A percentile compares a stretch with the other conserved stretches of the same genome.
Evolutionary conservation across 106 monocot species (phyloP).

Genomic region (Dioscorea alata): DNA sequence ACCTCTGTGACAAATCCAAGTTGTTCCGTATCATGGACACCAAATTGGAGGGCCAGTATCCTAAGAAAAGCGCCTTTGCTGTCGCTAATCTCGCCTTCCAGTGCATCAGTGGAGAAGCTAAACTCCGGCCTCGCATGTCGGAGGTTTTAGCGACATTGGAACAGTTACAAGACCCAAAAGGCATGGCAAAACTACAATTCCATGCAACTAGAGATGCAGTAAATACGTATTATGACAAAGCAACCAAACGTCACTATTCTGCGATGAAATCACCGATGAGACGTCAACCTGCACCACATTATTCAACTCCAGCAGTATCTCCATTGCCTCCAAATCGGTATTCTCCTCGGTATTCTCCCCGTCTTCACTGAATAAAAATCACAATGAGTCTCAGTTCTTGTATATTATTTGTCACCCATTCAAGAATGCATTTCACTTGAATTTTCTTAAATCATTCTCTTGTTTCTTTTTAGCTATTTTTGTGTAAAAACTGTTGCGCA

Average conservation of each 20-base stretch:
- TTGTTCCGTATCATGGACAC: slow-evolving; percentile 26
- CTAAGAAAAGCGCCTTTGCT: slow-evolving; percentile 13
- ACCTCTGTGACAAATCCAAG: slow-evolving; percentile 13
- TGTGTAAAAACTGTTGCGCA: too few species aligned
- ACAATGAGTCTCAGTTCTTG: too few species aligned
- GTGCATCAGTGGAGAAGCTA: slow-evolving; percentile 14
- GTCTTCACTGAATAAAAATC: too few species aligned
- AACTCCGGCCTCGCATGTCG: slow-evolving; percentile 14
- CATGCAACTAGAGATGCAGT: neutral
- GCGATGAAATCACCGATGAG: neutral
- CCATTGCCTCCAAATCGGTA: slow-evolving; percentile 1
- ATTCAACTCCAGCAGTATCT: neutral
- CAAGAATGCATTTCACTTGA: too few species aligned
- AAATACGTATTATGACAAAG: neutral
- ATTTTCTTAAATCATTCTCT: too few species aligned
- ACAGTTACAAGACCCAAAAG: slow-evolving; percentile 5
- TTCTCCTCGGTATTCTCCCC: neutral
- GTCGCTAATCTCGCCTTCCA: slow-evolving; percentile 17
- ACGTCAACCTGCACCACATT: neutral
- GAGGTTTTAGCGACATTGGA: slow-evolving; percentile 15
- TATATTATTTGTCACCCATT: too few species aligned
- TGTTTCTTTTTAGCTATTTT: too few species aligned
- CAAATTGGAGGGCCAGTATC: slow-evolving; percentile 19
- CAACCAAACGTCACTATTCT: neutral
- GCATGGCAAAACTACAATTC: neutral